phyloP scores from a whole-genome alignment of 768 basidiomycete genomes.

The Crucibulum laeve region DNA sequence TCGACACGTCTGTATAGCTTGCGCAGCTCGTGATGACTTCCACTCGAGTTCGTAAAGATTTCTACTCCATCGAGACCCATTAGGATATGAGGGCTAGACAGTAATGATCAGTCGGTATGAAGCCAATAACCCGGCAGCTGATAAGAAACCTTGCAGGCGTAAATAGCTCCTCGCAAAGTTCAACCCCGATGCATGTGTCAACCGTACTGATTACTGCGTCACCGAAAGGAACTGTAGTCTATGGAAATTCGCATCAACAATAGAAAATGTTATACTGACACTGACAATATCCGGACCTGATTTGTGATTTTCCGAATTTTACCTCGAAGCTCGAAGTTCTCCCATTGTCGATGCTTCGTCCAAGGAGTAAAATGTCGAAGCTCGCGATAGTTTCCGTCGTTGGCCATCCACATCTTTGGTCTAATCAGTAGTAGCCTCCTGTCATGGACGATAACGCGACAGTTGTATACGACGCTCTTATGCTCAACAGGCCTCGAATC shows the following conservation, averaged over 20 bases:
- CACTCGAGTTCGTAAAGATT: slow-evolving; percentile 98
- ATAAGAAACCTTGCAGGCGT: slow-evolving; percentile 80
- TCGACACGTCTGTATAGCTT: slow-evolving; percentile 91
- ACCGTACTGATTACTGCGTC: slow-evolving; percentile 90
- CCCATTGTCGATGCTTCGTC: slow-evolving; percentile 83
- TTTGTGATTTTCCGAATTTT: slow-evolving; percentile 86
- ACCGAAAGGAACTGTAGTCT: slow-evolving; percentile 92
- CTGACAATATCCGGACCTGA: slow-evolving; percentile 51
- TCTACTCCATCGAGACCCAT: slow-evolving; percentile 99
- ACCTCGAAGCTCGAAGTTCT: slow-evolving; percentile 88
- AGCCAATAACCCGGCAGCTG: background rate
- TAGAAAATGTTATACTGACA: background rate
- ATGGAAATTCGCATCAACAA: background rate
- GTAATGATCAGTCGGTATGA: background rate
- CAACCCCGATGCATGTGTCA: slow-evolving; percentile 96
- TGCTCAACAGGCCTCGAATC: slow-evolving; percentile 86
- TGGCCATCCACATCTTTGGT: slow-evolving; percentile 99
- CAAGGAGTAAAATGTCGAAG: slow-evolving; percentile 92
- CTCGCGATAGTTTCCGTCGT: slow-evolving; percentile 95
- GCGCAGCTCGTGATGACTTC: slow-evolving; percentile 97
- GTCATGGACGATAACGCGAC: slow-evolving; percentile 85
- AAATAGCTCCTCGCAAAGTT: slow-evolving; percentile 96
- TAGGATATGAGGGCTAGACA: slow-evolving; percentile 84
- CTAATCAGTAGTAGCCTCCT: slow-evolving; percentile 89
- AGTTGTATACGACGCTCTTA: slow-evolving; percentile 98